Base-by-base conservation (phyloP, 78 protist species). In the Dictyostelium discoideum region DNA sequence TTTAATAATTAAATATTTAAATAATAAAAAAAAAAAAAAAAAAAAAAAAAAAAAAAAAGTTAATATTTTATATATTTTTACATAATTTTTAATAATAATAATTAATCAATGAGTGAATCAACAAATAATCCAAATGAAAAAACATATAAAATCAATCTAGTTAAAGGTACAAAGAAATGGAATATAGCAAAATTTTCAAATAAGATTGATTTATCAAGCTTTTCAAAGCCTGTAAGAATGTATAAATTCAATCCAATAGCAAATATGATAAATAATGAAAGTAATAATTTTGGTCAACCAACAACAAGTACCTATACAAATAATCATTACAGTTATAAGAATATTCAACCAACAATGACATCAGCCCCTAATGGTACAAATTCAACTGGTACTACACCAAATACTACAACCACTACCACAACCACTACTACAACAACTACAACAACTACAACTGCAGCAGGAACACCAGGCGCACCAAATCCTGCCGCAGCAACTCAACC, bases 141-240 rank as follows among this genome's bases (percentile, higher is more conserved):
- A 44, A 60, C 72, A 11, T 88, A 67, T 32, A 69, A 48, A 18
- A 90, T 90, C 11, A 74, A 78, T 37, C 65, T 90, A 50, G 22
- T 81, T 44, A 90, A 80, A 10, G 60, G 73, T 16, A 83, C 95
- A 26, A 90, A 90, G 32, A 90, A 50, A 90, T 90, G 95, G 95
- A 90, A 90, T 72, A 72, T 90, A 29, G 95, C 95, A 48, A 90
- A 90, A 65, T 90, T 90, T 54, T 65, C 95, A 48, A 63, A 86
- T n/a, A 90, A 90, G 26, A 80, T 90, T 67, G 95, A 90, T 26
- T 20, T 90, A 24, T 29, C 63, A 14, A 7, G n/a, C 13, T 82
- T 90, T 54, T 20, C 76, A 16, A 90, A 90, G 39, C 95, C 95
- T 13, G 88, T 90, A 3, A 90, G 60, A 60, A 90, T 90, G 95